Conservation (phyloP, 768 basidiomycete species). For the Pulveroboletus ravenelii region DNA sequence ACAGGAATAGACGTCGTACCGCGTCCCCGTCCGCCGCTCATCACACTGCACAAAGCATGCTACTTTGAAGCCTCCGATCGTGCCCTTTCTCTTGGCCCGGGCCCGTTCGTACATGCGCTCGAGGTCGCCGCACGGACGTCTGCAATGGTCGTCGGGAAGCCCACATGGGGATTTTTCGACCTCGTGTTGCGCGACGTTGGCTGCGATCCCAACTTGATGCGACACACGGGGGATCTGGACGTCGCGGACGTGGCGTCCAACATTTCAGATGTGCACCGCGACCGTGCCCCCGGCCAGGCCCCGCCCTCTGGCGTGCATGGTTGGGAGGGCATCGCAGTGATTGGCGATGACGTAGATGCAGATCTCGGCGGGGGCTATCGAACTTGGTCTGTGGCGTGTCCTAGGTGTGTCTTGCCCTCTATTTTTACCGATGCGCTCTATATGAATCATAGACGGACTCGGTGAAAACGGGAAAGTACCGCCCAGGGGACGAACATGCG, state of each 20-base stretch:
- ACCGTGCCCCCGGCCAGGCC: too few species aligned
- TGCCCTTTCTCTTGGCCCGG: slow-evolving; percentile 59
- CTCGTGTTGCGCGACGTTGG: slow-evolving; percentile 46
- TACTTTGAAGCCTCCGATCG: slow-evolving; percentile 47
- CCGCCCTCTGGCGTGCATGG: too few species aligned
- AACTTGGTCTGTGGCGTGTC: slow-evolving; percentile 57
- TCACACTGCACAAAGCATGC: slow-evolving; percentile 57
- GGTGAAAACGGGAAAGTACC: too few species aligned
- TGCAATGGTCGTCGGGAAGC: slow-evolving; percentile 63
- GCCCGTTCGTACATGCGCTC: slow-evolving; percentile 63
- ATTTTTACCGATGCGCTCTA: too few species aligned
- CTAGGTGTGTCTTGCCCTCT: too few species aligned
- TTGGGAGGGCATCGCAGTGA: slow-evolving; percentile 37
- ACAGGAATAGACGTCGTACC: too few species aligned
- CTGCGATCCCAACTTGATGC: slow-evolving; percentile 1
- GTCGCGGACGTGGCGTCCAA: too few species aligned
- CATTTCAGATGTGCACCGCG: neutral
- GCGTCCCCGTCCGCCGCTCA: slow-evolving; percentile 32
- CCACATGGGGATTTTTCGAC: slow-evolving; percentile 54
- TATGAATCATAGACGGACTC: too few species aligned
- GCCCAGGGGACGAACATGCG: too few species aligned
- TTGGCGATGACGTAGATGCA: slow-evolving; percentile 63
- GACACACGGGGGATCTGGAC: neutral
- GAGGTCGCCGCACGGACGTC: slow-evolving; percentile 47
- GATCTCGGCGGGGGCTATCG: slow-evolving; percentile 62